Percentiles rank a stretch among this genome's conserved stretches.
phyloP scores from a whole-genome alignment of 129 eudicot genomes.

The Calendula officinalis region DNA sequence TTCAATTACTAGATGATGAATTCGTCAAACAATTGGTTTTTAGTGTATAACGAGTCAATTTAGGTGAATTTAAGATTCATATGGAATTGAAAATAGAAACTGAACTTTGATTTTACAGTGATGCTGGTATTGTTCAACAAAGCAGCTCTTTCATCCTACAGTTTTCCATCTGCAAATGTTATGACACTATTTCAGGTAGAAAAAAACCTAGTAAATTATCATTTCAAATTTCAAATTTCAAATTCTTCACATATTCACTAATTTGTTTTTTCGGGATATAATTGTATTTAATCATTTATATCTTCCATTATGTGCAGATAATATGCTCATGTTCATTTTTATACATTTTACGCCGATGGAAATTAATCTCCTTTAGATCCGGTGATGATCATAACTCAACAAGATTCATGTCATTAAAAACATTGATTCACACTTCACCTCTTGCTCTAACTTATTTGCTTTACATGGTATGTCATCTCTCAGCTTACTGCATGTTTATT shows the following conservation, averaged over 20 bases:
- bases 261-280: too few relatives aligned
- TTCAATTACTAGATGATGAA: too few relatives aligned
- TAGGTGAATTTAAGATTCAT: too few relatives aligned
- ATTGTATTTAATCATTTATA: background rate
- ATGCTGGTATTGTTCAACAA: conserved; percentile 73
- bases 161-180: conserved; percentile 76
- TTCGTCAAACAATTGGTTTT: too few relatives aligned
- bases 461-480: conserved; percentile 85
- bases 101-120: conserved; percentile 55
- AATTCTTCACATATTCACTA: too few relatives aligned
- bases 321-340: conserved; percentile 80
- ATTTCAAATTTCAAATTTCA: too few relatives aligned
- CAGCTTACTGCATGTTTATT: background rate
- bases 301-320: conserved; percentile 55
- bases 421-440: conserved; percentile 68
- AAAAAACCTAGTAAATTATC: background rate
- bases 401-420: conserved; percentile 58
- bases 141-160: conserved; percentile 84
- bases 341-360: conserved; percentile 60
- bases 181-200: conserved; percentile 72
- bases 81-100: too few relatives aligned
- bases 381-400: conserved; percentile 55
- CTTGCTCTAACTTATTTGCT: conserved; percentile 88
- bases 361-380: conserved; percentile 54
- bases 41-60: too few relatives aligned